Evolutionary conservation across 495 filamentous ascomycete species (phyloP).

Genomic region (Lasiosphaeria hispida): DNA sequence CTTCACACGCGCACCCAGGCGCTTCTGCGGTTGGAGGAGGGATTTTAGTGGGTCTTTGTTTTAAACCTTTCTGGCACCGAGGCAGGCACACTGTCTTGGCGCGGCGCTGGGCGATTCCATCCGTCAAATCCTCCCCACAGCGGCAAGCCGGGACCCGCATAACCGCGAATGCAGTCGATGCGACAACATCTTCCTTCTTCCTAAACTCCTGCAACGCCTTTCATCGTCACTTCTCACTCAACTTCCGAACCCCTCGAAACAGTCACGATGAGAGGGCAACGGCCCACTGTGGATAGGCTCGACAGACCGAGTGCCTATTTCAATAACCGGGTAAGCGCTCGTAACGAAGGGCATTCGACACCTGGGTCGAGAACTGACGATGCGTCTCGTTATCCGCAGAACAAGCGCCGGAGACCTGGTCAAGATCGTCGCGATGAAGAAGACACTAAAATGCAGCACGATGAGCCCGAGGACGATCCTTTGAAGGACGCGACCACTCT

Average conservation of each 20-base stretch:
- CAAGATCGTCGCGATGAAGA: slow-evolving; percentile 58
- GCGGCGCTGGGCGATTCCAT: neutral
- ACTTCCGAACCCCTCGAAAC: neutral
- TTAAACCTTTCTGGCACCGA: slow-evolving; percentile 1
- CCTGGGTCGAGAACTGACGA: slow-evolving; percentile 15
- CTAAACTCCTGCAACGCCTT: neutral
- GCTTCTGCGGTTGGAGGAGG: neutral
- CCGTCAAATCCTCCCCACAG: neutral
- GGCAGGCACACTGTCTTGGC: neutral
- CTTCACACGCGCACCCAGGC: neutral
- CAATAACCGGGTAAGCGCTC: slow-evolving; percentile 60
- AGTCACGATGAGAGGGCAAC: slow-evolving; percentile 23
- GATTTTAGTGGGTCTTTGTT: slow-evolving; percentile 5
- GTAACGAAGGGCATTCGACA: neutral
- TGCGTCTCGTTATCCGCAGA: slow-evolving; percentile 42
- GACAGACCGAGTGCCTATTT: slow-evolving; percentile 91
- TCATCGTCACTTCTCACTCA: slow-evolving; percentile 8
- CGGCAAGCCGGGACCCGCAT: slow-evolving; percentile 3
- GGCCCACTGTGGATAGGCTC: slow-evolving; percentile 77
- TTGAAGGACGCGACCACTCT: slow-evolving; percentile 87
- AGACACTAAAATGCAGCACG: slow-evolving; percentile 44
- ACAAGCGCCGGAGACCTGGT: slow-evolving; percentile 59
- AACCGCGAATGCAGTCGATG: neutral
- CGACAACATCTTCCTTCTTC: neutral
- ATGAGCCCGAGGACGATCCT: slow-evolving; percentile 62